Conservation (phyloP, 2,329 filamentous ascomycete genomes). For the Talaromyces amestolkiae region DNA sequence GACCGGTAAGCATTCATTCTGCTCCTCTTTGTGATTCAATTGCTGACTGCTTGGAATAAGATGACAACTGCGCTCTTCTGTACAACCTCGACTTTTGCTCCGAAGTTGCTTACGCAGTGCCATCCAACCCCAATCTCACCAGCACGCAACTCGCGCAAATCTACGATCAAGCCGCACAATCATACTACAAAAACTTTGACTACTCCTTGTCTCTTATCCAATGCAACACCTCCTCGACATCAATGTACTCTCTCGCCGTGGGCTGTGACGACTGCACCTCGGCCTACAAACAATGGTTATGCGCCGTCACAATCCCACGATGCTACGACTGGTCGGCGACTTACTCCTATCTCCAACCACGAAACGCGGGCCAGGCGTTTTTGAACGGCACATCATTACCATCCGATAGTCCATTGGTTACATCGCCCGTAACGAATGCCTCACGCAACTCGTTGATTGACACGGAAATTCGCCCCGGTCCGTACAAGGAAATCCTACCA, state of each 20-base stretch:
- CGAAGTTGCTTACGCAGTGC: conserved; percentile 86
- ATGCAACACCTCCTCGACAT: conserved; percentile 72
- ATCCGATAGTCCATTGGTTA: conserved; percentile 33
- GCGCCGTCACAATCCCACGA: conserved; percentile 85
- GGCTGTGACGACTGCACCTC: conserved; percentile 71
- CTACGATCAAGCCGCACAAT: conserved; percentile 73
- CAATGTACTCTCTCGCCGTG: conserved; percentile 77
- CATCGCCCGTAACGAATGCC: conserved; percentile 47
- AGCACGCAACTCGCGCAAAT: conserved; percentile 61
- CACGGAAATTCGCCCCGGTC: conserved; percentile 68
- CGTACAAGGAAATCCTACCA: conserved; percentile 89
- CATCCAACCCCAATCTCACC: conserved; percentile 69
- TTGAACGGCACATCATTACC: conserved; percentile 63
- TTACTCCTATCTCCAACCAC: conserved; percentile 58
- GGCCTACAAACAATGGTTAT: conserved; percentile 94
- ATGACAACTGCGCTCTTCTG: conserved; percentile 79
- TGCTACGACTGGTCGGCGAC: conserved; percentile 75
- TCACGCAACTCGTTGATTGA: conserved; percentile 76
- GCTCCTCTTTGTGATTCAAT: not conserved
- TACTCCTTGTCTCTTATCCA: conserved; percentile 79
- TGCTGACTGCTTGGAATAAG: conserved; percentile 39
- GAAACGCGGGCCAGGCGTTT: conserved; percentile 70
- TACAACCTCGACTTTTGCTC: conserved; percentile 86
- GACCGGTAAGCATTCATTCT: conserved; percentile 55
- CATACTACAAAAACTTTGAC: conserved; percentile 73